phyloP scores from a whole-genome alignment of 768 basidiomycete species.

The Collybia sordida region DNA sequence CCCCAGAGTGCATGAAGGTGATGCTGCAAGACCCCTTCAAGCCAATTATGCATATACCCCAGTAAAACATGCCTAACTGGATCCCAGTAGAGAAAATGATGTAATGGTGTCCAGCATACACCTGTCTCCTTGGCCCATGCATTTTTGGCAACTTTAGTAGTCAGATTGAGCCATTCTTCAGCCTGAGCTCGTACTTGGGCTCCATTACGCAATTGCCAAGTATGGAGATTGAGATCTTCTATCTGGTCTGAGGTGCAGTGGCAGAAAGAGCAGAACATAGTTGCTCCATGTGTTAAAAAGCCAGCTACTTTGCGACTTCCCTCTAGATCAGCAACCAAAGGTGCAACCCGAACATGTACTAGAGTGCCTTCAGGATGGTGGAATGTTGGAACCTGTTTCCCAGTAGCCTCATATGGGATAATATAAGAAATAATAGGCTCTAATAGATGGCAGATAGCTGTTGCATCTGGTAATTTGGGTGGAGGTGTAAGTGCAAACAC shows the following conservation, averaged over 20 bases:
- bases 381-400: conserved; percentile 9
- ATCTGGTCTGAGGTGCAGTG: conserved; percentile 7
- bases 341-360: conserved; percentile 13
- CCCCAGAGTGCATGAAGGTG: conserved; percentile 17
- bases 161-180: conserved; percentile 1
- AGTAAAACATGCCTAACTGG: conserved; percentile 25
- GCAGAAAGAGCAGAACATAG: conserved; percentile 18
- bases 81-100: conserved; percentile 26
- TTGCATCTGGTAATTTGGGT: conserved; percentile 22
- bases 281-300: conserved; percentile 9
- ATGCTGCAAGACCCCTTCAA: conserved; percentile 22
- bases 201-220: conserved; percentile 15
- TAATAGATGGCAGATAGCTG: conserved; percentile 19
- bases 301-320: conserved; percentile 21
- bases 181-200: conserved; percentile 17
- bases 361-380: conserved; percentile 11
- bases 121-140: conserved; percentile 15
- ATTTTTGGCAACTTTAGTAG: conserved; percentile 11
- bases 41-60: conserved; percentile 28
- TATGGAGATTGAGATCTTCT: conserved; percentile 15
- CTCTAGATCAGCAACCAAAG: conserved; percentile 22
- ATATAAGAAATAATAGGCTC: conserved; percentile 12
- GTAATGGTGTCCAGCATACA: conserved; percentile 25
- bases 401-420: conserved; percentile 11
- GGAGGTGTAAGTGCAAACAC: conserved; percentile 31